Conservation (phyloP, 139 green algal genomes). For the Chlorella sp. region DNA sequence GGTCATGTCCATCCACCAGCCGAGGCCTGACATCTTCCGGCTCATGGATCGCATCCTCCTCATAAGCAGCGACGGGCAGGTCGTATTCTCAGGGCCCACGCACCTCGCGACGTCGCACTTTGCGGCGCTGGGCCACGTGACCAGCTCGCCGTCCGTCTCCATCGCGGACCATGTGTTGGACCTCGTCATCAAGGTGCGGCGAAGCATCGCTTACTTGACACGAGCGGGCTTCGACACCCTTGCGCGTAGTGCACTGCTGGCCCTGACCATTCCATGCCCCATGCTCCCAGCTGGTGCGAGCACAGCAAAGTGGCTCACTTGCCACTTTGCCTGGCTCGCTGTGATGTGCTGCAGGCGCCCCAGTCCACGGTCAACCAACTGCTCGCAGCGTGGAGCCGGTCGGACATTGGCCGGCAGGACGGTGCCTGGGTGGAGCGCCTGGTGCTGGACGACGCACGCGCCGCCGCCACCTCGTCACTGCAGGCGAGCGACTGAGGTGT, state of each 20-base stretch:
- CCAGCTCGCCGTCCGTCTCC: constrained; percentile 18
- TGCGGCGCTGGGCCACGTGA: constrained; percentile 27
- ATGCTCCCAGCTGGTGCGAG: no score
- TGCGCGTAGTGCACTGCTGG: no score
- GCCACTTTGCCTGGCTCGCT: no score
- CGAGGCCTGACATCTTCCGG: constrained; percentile 54
- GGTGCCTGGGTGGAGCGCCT: background rate
- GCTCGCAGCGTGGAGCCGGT: background rate
- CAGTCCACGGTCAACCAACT: background rate
- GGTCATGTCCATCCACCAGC: constrained; percentile 64
- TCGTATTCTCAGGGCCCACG: constrained; percentile 48
- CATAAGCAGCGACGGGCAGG: constrained; percentile 40
- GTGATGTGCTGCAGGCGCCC: background rate
- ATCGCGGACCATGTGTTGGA: constrained; percentile 65
- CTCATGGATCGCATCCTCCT: constrained; percentile 54
- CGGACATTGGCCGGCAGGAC: background rate
- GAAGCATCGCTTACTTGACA: no score
- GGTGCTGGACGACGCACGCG: background rate
- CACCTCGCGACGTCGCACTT: constrained; percentile 34
- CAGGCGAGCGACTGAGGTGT: no score
- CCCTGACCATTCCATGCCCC: no score
- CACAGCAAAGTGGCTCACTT: no score
- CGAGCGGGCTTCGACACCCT: no score
- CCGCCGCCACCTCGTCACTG: no score
- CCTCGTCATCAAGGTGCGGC: constrained; percentile 48